Evolutionary conservation across 257 asterid genomes (phyloP).

Genomic region (Solanum clarkiae): DNA sequence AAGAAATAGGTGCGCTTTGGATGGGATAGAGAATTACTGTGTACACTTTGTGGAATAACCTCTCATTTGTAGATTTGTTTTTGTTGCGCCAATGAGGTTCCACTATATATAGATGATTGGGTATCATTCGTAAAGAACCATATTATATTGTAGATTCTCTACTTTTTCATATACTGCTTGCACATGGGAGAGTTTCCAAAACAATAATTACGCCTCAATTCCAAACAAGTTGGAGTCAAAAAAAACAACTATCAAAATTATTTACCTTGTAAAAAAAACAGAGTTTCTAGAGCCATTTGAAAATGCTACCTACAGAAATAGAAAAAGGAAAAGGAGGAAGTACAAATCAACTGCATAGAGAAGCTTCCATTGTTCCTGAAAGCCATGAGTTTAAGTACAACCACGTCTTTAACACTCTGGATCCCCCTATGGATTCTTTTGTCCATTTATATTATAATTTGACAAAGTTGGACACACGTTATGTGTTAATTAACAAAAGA

Average conservation of each 20-base stretch:
- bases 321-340: neutral
- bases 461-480: neutral
- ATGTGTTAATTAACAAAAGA: neutral
- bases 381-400: neutral
- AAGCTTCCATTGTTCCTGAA: neutral
- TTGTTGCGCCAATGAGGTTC: neutral
- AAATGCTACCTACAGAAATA: neutral
- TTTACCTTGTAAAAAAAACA: neutral
- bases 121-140: neutral
- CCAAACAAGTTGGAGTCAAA: neutral
- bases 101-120: neutral
- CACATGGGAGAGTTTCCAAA: neutral
- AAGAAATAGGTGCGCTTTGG: neutral
- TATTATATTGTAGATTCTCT: neutral
- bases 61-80: neutral
- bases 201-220: neutral
- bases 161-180: neutral
- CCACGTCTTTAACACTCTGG: neutral
- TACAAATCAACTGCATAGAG: neutral
- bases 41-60: neutral
- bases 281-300: neutral
- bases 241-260: neutral
- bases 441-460: neutral
- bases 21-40: neutral
- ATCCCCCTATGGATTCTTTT: neutral